phyloP scores from a whole-genome alignment of 495 filamentous ascomycete genomes.

The Trichocladium antarcticum region DNA sequence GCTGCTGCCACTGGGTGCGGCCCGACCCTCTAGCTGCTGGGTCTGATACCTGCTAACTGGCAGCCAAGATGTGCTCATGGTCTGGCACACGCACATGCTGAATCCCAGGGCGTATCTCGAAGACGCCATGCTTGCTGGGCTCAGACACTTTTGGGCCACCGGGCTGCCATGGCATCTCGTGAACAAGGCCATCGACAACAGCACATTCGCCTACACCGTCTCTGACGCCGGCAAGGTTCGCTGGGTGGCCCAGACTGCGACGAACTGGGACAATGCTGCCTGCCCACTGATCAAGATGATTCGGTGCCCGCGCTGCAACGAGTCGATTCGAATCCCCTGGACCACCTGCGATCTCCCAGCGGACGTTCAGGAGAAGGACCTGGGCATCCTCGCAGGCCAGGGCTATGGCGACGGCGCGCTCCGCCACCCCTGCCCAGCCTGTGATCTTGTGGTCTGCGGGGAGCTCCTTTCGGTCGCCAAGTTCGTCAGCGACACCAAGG shows the following conservation, averaged over 20 bases:
- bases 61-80: constrained; percentile 65
- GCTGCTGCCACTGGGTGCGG: constrained; percentile 35
- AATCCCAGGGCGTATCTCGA: constrained; percentile 71
- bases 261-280: constrained; percentile 48
- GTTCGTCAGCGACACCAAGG: constrained; percentile 44
- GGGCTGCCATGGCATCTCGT: constrained; percentile 64
- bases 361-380: constrained; percentile 7
- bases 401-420: constrained; percentile 62
- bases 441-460: constrained; percentile 41
- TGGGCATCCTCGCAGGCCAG: constrained; percentile 27
- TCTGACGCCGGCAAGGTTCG: constrained; percentile 30
- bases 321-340: constrained; percentile 43
- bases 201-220: constrained; percentile 48
- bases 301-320: constrained; percentile 47
- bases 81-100: constrained; percentile 80
- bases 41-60: constrained; percentile 3
- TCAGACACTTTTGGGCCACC: constrained; percentile 49
- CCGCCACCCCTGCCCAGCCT: constrained; percentile 31
- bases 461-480: constrained; percentile 45
- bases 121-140: constrained; percentile 56
- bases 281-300: constrained; percentile 41
- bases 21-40: background rate
- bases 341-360: constrained; percentile 41
- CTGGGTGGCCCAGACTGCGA: constrained; percentile 44
- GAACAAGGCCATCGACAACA: constrained; percentile 51